Percentiles rank a stretch among this genome's conserved stretches.
phyloP scores from a whole-genome alignment of 2,329 filamentous ascomycete genomes.

The Bipolaris zeicola region DNA sequence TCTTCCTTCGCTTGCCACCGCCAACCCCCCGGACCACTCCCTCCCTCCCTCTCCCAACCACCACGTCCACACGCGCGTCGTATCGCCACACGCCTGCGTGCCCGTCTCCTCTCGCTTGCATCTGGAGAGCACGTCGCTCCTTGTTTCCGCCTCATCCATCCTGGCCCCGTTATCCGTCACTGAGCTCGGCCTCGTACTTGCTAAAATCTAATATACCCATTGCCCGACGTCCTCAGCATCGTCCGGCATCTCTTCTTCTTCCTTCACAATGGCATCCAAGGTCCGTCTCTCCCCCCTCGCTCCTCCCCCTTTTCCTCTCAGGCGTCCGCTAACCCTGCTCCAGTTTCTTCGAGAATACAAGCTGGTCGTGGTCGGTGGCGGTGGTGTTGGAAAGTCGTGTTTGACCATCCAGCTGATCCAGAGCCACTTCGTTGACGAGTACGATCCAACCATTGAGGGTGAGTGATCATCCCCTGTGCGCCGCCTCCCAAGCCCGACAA shows the following conservation, averaged over 20 bases:
- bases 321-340: conserved; percentile 33
- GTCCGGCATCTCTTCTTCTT: conserved; percentile 15
- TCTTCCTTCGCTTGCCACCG: conserved; percentile 8
- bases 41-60: neutral
- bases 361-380: conserved; percentile 90
- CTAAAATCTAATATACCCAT: conserved; percentile 9
- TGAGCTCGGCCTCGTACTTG: conserved; percentile 4
- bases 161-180: conserved; percentile 5
- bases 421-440: conserved; percentile 98
- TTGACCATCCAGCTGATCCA: conserved; percentile 84
- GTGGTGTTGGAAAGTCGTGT: conserved; percentile 98
- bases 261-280: conserved; percentile 47
- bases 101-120: conserved; percentile 9
- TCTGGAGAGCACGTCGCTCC: conserved; percentile 10
- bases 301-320: conserved; percentile 4
- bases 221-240: conserved; percentile 1
- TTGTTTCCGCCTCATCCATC: conserved; percentile 8
- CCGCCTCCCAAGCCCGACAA: neutral
- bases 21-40: conserved; percentile 1
- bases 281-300: conserved; percentile 24
- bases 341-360: conserved; percentile 61
- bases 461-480: conserved; percentile 37
- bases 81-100: conserved; percentile 13
- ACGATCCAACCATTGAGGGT: conserved; percentile 99
- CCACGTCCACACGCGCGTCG: conserved; percentile 21